A percentile compares a stretch with the other conserved stretches of the same genome.
Conservation (phyloP, 23 red algal genomes). For the Porphyridium purpureum region DNA sequence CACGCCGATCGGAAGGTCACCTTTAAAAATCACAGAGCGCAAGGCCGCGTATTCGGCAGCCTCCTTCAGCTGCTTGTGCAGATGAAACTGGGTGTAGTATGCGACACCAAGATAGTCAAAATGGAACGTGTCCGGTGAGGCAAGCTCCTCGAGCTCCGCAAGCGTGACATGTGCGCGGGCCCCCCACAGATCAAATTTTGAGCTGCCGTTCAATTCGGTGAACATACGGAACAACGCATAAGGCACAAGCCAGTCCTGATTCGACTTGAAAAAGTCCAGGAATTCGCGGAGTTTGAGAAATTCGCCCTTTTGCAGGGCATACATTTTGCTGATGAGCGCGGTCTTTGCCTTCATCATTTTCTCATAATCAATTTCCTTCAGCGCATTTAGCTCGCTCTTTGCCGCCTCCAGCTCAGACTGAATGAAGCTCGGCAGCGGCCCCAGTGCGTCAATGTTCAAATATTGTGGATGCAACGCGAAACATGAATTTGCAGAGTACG, state of each 20-base stretch:
- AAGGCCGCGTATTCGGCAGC: slow-evolving; percentile 50
- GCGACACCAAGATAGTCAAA: slow-evolving; percentile 66
- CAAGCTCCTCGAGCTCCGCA: slow-evolving; percentile 30
- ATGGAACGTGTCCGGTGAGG: slow-evolving; percentile 34
- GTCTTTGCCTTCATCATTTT: slow-evolving; percentile 46
- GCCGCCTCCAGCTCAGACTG: slow-evolving; percentile 19
- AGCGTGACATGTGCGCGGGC: slow-evolving; percentile 12
- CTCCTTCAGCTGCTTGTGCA: slow-evolving; percentile 72
- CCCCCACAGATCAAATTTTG: slow-evolving; percentile 48
- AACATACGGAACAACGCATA: slow-evolving; percentile 81
- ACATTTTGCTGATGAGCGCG: slow-evolving; percentile 44
- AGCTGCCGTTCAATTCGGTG: slow-evolving; percentile 36
- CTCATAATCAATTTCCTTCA: slow-evolving; percentile 39
- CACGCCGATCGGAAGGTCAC: slow-evolving; percentile 87
- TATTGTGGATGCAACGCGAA: slow-evolving; percentile 91
- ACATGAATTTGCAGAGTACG: slow-evolving; percentile 61
- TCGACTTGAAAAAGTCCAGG: slow-evolving; percentile 38
- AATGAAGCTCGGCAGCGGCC: slow-evolving; percentile 15
- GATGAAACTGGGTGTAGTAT: slow-evolving; percentile 82
- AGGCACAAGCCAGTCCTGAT: slow-evolving; percentile 58
- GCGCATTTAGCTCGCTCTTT: slow-evolving; percentile 24
- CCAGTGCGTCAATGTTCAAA: slow-evolving; percentile 32
- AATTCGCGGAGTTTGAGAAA: slow-evolving; percentile 46
- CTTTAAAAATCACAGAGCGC: slow-evolving; percentile 56
- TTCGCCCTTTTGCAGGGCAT: slow-evolving; percentile 26